A percentile compares a stretch with the other conserved stretches of the same genome.
phyloP scores from a whole-genome alignment of 1,139 yeast genomes.

The Pneumocystis murina region DNA sequence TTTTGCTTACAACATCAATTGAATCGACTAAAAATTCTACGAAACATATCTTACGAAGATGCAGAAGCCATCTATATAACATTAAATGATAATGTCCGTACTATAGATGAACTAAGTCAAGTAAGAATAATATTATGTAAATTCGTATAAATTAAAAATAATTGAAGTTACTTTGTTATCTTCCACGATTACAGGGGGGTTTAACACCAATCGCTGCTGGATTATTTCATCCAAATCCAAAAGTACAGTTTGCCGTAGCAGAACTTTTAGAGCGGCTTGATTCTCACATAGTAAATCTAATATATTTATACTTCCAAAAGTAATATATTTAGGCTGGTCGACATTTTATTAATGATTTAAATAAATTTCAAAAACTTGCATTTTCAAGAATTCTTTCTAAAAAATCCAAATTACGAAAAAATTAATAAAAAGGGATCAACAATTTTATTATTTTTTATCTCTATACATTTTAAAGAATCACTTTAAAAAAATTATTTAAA shows the following conservation, averaged over 20 bases:
- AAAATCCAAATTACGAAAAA: conserved; percentile 1
- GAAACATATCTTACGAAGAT: conserved; percentile 20
- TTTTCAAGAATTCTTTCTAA: conserved; percentile 2
- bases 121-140: background rate
- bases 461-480: background rate
- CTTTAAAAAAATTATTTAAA: background rate
- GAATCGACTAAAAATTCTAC: conserved; percentile 20
- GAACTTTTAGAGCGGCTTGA: conserved; percentile 22
- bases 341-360: conserved; percentile 18
- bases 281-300: conserved; percentile 19
- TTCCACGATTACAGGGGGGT: conserved; percentile 14
- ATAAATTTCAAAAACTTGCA: conserved; percentile 21
- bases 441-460: background rate
- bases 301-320: conserved; percentile 16
- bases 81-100: conserved; percentile 16
- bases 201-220: conserved; percentile 24
- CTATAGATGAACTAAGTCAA: conserved; percentile 22
- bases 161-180: conserved; percentile 16
- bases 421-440: background rate
- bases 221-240: conserved; percentile 23
- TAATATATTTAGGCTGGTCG: conserved; percentile 6
- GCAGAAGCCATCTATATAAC: conserved; percentile 16
- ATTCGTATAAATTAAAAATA: background rate
- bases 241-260: conserved; percentile 20
- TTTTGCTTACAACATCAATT: conserved; percentile 24